These are phyloP conservation scores for Metarhizium anisopliae DNA, from an alignment of 2,329 filamentous ascomycete genomes.

Conservation along the genomic window DNA sequence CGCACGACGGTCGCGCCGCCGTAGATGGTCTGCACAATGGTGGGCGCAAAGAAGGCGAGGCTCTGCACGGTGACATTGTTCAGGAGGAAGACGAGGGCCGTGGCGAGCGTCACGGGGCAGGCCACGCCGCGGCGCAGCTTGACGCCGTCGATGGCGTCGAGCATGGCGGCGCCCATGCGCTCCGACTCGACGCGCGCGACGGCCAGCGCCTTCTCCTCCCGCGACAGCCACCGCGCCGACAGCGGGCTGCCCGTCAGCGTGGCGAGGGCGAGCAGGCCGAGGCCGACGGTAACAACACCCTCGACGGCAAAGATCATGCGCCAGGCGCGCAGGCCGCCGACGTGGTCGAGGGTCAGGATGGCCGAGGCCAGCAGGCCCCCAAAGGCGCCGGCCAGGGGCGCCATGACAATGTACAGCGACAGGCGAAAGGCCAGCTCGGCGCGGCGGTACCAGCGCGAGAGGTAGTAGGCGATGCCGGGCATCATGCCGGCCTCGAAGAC, in stretches of 20 bases:
- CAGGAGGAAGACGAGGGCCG: slow-evolving; percentile 50
- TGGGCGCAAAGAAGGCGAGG: slow-evolving; percentile 60
- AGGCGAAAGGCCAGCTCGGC: slow-evolving; percentile 59
- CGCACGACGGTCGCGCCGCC: slow-evolving; percentile 43
- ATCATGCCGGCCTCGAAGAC: slow-evolving; percentile 62
- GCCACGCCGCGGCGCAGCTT: slow-evolving; percentile 55
- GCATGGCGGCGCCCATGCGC: slow-evolving; percentile 50
- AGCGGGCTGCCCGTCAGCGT: slow-evolving; percentile 61
- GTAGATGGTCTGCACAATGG: slow-evolving; percentile 61
- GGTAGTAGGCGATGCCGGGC: slow-evolving; percentile 65
- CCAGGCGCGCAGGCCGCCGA: slow-evolving; percentile 51
- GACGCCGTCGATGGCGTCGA: slow-evolving; percentile 51
- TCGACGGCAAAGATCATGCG: slow-evolving; percentile 65
- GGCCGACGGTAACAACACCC: slow-evolving; percentile 46
- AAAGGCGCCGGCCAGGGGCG: slow-evolving; percentile 61
- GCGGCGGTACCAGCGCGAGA: slow-evolving; percentile 65
- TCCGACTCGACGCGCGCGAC: slow-evolving; percentile 61
- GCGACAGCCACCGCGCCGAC: slow-evolving; percentile 56
- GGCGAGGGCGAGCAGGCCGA: slow-evolving; percentile 52
- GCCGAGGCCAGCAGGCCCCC: slow-evolving; percentile 57
- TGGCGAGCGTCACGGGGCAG: slow-evolving; percentile 50
- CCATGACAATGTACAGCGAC: slow-evolving; percentile 61
- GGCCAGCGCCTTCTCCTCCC: slow-evolving; percentile 58
- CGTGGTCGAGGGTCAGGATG: slow-evolving; percentile 51
- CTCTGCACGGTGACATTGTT: slow-evolving; percentile 65